phyloP scores from a whole-genome alignment of 1,139 yeast genomes.

The Waltiozyma sp. region DNA sequence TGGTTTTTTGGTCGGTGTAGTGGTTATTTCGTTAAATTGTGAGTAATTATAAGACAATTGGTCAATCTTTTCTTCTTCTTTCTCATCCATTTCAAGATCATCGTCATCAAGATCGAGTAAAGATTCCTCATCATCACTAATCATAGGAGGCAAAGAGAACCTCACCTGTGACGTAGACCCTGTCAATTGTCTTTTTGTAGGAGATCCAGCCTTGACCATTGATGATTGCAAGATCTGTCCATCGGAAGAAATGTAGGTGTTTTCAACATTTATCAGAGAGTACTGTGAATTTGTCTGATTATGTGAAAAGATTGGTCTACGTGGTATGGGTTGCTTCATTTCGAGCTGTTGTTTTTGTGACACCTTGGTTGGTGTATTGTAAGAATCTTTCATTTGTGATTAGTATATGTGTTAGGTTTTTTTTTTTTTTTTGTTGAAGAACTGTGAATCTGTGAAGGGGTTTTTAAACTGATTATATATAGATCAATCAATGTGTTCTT shows the following conservation, averaged over 20 bases:
- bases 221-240: slow-evolving; percentile 18
- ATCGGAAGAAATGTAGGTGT: slow-evolving; percentile 15
- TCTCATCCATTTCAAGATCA: not conserved
- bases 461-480: too few relatives aligned
- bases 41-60: too few relatives aligned
- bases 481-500: too few relatives aligned
- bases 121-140: slow-evolving; percentile 2
- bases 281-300: slow-evolving; percentile 2
- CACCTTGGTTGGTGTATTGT: too few relatives aligned
- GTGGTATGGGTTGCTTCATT: not conserved
- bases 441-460: too few relatives aligned
- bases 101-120: not conserved
- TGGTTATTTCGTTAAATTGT: too few relatives aligned
- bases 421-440: too few relatives aligned
- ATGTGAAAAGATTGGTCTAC: not conserved
- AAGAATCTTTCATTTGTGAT: too few relatives aligned
- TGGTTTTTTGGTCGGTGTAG: slow-evolving; percentile 1
- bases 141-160: slow-evolving; percentile 17
- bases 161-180: slow-evolving; percentile 21
- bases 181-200: slow-evolving; percentile 14
- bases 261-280: slow-evolving; percentile 1
- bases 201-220: slow-evolving; percentile 18
- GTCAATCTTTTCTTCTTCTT: slow-evolving; percentile 2
- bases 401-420: too few relatives aligned
- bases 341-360: not conserved